Conservation (phyloP, 2,329 filamentous ascomycete species). For the Ceratocystis eucalypticola region DNA sequence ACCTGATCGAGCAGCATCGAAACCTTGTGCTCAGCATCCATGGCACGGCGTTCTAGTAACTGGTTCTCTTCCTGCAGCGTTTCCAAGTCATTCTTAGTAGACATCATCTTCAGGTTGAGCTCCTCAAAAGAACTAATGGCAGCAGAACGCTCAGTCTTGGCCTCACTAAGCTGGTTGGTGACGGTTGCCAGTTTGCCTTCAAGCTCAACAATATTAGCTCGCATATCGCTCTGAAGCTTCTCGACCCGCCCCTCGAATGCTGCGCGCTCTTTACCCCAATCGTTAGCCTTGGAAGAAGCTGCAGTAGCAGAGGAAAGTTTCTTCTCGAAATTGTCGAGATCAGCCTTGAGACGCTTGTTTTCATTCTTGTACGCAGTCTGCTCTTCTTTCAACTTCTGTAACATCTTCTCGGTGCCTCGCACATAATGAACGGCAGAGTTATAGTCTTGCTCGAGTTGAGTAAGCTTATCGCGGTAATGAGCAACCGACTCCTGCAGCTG, state of each 20-base stretch:
- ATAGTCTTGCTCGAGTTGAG: constrained; percentile 91
- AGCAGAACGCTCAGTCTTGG: constrained; percentile 55
- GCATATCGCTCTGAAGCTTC: constrained; percentile 54
- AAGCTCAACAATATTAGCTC: constrained; percentile 49
- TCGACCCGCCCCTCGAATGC: constrained; percentile 55
- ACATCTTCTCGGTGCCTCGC: constrained; percentile 97
- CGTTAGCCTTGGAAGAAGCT: constrained; percentile 34
- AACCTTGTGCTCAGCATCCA: constrained; percentile 86
- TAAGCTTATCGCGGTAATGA: constrained; percentile 81
- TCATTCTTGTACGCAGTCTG: constrained; percentile 82
- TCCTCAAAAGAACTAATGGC: constrained; percentile 44
- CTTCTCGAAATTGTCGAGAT: constrained; percentile 57
- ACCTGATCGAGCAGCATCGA: constrained; percentile 88
- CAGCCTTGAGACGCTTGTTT: constrained; percentile 67
- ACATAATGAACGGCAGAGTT: constrained; percentile 97
- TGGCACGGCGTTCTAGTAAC: constrained; percentile 67
- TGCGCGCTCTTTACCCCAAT: constrained; percentile 64
- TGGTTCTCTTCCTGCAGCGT: constrained; percentile 71
- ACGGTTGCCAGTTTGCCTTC: constrained; percentile 58
- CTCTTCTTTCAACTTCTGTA: constrained; percentile 96
- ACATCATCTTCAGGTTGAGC: constrained; percentile 42
- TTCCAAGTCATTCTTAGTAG: constrained; percentile 56
- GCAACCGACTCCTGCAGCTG: constrained; percentile 79
- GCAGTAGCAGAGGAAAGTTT: constrained; percentile 30
- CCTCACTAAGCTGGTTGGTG: constrained; percentile 52